Percentiles rank a stretch among this genome's conserved stretches.
Evolutionary conservation across 2,329 filamentous ascomycete genomes (phyloP).

Genomic region (Aspergillus sp.): DNA sequence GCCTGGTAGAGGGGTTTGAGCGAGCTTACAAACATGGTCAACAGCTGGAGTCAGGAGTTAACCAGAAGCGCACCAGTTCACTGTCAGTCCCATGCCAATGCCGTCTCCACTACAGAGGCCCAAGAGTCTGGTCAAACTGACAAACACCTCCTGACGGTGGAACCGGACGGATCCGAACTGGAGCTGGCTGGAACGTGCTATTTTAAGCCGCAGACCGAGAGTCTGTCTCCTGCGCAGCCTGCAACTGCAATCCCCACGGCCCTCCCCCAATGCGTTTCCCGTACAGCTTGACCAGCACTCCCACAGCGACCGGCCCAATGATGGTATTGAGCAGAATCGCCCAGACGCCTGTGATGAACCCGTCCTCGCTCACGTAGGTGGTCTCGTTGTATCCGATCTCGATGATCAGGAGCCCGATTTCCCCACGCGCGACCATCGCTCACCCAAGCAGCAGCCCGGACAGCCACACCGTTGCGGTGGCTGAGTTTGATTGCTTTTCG

Average conservation of each 20-base stretch:
- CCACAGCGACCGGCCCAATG: conserved; percentile 28
- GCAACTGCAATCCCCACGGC: conserved; percentile 21
- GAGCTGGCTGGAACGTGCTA: too few species aligned
- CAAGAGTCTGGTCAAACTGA: too few species aligned
- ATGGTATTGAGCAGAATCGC: conserved; percentile 35
- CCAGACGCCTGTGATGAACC: conserved; percentile 30
- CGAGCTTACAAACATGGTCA: too few species aligned
- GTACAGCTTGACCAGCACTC: conserved; percentile 25
- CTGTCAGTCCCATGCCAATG: too few species aligned
- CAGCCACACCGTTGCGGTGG: conserved; percentile 14
- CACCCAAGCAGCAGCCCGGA: conserved; percentile 29
- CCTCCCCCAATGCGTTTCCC: conserved; percentile 23
- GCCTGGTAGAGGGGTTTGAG: too few species aligned
- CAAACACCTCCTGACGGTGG: too few species aligned
- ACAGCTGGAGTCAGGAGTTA: too few species aligned
- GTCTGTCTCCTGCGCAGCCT: neutral
- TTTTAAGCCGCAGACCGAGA: neutral
- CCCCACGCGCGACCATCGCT: conserved; percentile 35
- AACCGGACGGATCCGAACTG: too few species aligned
- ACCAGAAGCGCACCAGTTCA: too few species aligned
- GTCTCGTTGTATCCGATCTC: conserved; percentile 34
- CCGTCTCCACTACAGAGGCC: too few species aligned
- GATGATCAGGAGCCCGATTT: conserved; percentile 34
- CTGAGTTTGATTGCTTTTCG: neutral
- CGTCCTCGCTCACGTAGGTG: conserved; percentile 39